Base-by-base conservation (phyloP, 2,329 filamentous ascomycete genomes). In the Scopulariopsis brevicaulis region DNA sequence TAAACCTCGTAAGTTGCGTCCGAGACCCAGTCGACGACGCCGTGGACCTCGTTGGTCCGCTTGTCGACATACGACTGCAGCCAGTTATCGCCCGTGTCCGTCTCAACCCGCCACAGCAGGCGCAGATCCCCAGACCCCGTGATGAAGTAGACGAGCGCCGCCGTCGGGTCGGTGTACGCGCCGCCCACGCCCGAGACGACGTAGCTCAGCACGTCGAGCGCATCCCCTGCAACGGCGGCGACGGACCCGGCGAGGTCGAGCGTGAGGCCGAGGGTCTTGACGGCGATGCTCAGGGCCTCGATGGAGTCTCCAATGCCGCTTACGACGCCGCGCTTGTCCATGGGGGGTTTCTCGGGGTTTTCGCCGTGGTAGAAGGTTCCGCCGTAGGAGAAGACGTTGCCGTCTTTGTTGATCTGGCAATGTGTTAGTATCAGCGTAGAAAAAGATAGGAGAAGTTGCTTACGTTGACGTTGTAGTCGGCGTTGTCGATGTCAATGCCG, bases 401-500 rank as follows among this genome's bases (percentile, higher is more conserved):
- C 81, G 60, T 84, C 74, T 20, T 69, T 65, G 25, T 69, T 77
- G 63, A 82, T 70, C 78, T 79, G 53, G 22, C 53, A 22, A 15
- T 14, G n/a, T 3, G 46, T 50, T 22, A 24, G 20, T 22, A 50
- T 40, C 43, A 22, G 8, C 40, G 20, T 48, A 8, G 14, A 22
- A 20, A 6, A 6, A 11, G 46, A 24, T 24, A n/a, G 46, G 46
- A 11, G 20, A 22, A 12, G 8, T 11, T 50, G 46, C 78, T 70
- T 63, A 83, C 78, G 61, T 84, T 84, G 54, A 84, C 78, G 56
- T 83, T 82, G 63, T 83, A 81, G 64, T 82, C 78, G 1, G 77
- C 79, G 63, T 84, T 84, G 63, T 83, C 81, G 60, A 85, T 76
- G 60, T 84, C 81, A 25, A 84, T 65, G 1, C 77, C 81, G 57